Percentiles rank a stretch among this genome's conserved stretches.
Evolutionary conservation across 805 yeast genomes (phyloP).

Genomic region (Phaffomyces antillensis): DNA sequence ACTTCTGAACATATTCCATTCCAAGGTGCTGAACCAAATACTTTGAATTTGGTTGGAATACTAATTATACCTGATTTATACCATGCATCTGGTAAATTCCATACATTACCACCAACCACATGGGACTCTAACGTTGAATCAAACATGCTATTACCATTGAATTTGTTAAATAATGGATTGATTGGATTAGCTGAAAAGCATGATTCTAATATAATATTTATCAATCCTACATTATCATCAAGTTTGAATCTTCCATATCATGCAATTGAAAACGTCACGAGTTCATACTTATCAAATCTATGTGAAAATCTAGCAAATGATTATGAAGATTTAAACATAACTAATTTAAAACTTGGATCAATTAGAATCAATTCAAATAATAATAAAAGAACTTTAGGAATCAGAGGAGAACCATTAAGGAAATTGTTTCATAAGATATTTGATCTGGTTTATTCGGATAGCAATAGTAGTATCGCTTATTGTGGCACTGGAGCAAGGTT

Average conservation of each 20-base stretch:
- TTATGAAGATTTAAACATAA: constrained; percentile 36
- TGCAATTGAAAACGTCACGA: constrained; percentile 53
- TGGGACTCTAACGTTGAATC: constrained; percentile 44
- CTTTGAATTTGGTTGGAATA: constrained; percentile 54
- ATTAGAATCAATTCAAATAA: constrained; percentile 31
- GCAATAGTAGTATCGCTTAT: constrained; percentile 13
- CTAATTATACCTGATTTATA: constrained; percentile 63
- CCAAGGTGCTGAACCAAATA: constrained; percentile 49
- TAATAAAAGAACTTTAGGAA: constrained; percentile 13
- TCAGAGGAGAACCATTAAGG: constrained; percentile 17
- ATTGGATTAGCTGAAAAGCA: constrained; percentile 46
- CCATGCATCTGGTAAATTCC: constrained; percentile 64
- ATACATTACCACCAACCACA: constrained; percentile 40
- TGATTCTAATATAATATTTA: constrained; percentile 39
- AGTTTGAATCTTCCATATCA: constrained; percentile 53
- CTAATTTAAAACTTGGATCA: constrained; percentile 41
- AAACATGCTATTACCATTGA: constrained; percentile 41
- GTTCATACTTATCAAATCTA: constrained; percentile 34
- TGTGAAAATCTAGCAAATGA: constrained; percentile 30
- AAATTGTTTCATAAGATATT: constrained; percentile 17
- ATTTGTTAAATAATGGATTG: constrained; percentile 48
- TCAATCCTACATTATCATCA: constrained; percentile 51
- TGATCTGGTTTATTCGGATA: constrained; percentile 17
- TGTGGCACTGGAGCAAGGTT: constrained; percentile 21
- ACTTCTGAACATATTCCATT: constrained; percentile 52